phyloP scores from a whole-genome alignment of 176 grass and related monocot genomes.

The Sorghum bicolor region DNA sequence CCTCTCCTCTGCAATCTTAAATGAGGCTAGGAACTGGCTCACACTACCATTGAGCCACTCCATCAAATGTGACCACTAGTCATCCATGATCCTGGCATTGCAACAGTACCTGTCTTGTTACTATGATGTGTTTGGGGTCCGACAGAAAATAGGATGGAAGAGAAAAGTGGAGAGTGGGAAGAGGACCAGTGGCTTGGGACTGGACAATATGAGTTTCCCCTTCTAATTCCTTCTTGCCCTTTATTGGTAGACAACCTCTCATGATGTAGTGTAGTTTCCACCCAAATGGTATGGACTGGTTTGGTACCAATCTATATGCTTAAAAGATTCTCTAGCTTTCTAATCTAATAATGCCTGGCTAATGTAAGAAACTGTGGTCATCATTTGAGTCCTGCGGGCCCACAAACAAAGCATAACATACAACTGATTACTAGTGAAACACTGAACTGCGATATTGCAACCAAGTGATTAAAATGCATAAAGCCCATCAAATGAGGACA shows the following conservation, averaged over 20 bases:
- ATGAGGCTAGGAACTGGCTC: background rate
- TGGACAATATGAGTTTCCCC: background rate
- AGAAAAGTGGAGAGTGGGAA: background rate
- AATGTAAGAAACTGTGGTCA: background rate
- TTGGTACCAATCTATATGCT: background rate
- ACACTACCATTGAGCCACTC: background rate
- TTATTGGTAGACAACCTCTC: background rate
- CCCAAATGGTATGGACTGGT: background rate
- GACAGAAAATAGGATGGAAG: background rate
- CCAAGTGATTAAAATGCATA: conserved; percentile 14
- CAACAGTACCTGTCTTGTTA: background rate
- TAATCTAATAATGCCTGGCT: background rate
- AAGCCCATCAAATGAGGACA: conserved; percentile 19
- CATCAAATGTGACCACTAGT: background rate
- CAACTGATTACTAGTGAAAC: background rate
- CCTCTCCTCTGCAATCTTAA: background rate
- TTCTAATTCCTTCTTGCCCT: background rate
- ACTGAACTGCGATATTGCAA: background rate
- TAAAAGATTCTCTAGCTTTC: background rate
- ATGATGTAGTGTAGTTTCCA: background rate
- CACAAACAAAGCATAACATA: background rate
- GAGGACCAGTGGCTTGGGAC: background rate
- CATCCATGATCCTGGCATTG: background rate
- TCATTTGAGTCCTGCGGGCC: background rate
- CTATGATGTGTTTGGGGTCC: background rate